phyloP scores from a whole-genome alignment of 345 rosid species.

The Eucalyptus marginata region DNA sequence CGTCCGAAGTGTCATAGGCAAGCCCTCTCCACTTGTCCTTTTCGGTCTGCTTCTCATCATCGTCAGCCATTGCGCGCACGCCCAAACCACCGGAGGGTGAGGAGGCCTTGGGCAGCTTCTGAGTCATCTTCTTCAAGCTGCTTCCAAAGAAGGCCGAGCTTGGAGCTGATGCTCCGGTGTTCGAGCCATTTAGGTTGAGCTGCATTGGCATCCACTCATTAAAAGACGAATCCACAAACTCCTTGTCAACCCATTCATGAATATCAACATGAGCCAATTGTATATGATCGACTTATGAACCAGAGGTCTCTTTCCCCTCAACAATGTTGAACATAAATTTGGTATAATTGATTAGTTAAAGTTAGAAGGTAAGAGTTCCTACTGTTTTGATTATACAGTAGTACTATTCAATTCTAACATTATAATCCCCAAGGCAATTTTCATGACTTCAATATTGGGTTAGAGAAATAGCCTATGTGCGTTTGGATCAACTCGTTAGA shows the following conservation, averaged over 20 bases:
- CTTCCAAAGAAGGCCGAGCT: slow-evolving; percentile 60
- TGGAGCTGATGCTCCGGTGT: slow-evolving; percentile 45
- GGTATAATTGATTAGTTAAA: not conserved
- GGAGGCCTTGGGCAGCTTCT: slow-evolving; percentile 23
- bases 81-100: slow-evolving; percentile 30
- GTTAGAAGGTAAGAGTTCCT: not conserved
- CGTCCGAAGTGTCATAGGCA: slow-evolving; percentile 59
- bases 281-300: not conserved
- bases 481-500: not conserved
- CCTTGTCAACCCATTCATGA: not conserved
- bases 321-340: not conserved
- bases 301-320: not conserved
- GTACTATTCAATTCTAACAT: not conserved
- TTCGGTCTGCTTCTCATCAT: slow-evolving; percentile 51
- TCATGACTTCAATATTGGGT: not conserved
- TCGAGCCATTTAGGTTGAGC: slow-evolving; percentile 75
- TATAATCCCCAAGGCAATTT: not conserved
- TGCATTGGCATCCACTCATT: slow-evolving; percentile 5
- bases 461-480: not conserved
- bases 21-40: slow-evolving; percentile 81
- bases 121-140: slow-evolving; percentile 55
- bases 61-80: slow-evolving; percentile 32
- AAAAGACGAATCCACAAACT: not conserved
- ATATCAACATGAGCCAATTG: not conserved
- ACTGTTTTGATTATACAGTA: not conserved